These are phyloP conservation scores for Cystobasidiopsis lactophilus DNA, from an alignment of 768 basidiomycete genomes.

Conservation along the genomic window DNA sequence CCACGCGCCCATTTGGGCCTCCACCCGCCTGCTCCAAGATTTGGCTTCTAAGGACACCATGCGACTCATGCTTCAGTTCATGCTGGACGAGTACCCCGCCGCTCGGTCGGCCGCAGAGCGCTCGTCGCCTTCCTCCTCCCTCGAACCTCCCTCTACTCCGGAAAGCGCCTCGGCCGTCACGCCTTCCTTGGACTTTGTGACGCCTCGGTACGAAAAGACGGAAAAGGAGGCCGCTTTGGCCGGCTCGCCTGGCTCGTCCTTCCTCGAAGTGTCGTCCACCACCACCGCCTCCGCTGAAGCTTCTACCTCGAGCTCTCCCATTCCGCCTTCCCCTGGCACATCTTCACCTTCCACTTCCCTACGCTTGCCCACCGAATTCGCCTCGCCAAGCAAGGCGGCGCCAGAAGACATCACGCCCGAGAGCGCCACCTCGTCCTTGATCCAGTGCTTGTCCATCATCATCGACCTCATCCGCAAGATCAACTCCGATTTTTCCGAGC, in stretches of 20 bases:
- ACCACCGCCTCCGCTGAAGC: background rate
- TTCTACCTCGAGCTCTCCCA: background rate
- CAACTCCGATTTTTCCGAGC: slow-evolving; percentile 96
- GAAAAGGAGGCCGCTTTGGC: background rate
- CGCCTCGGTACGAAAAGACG: background rate
- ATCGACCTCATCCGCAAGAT: slow-evolving; percentile 83
- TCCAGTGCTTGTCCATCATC: slow-evolving; percentile 58
- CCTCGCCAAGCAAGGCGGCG: background rate
- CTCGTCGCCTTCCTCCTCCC: no score
- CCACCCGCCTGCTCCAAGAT: slow-evolving; percentile 69
- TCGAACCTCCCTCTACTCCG: background rate
- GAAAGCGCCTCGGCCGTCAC: background rate
- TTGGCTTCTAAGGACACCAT: slow-evolving; percentile 53
- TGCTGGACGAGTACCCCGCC: slow-evolving; percentile 41
- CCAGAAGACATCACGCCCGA: slow-evolving; percentile 1
- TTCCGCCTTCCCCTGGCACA: background rate
- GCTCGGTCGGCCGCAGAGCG: background rate
- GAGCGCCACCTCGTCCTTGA: slow-evolving; percentile 28
- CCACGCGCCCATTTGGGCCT: slow-evolving; percentile 13
- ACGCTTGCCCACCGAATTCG: background rate
- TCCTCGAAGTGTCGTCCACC: background rate
- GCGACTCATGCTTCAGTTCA: slow-evolving; percentile 48
- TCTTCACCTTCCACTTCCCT: background rate
- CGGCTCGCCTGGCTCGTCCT: background rate
- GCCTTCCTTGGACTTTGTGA: background rate